These are phyloP conservation scores for Pythium sp. DNA, from an alignment of 352 stramenopile genomes.

Conservation along the genomic window DNA sequence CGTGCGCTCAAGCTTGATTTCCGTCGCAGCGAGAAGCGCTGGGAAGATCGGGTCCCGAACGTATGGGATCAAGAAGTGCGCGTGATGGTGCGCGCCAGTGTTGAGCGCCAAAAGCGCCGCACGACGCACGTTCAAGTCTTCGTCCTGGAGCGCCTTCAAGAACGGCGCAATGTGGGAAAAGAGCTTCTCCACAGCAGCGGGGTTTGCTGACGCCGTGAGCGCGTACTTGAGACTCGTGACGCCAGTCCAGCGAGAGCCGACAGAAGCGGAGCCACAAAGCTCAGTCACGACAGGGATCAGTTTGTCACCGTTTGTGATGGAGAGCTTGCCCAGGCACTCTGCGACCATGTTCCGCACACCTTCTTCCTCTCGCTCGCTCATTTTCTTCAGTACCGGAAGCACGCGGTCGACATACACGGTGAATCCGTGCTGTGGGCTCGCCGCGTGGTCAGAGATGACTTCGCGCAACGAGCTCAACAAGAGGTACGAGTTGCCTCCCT, in stretches of 20 bases:
- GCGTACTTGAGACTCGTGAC: constrained; percentile 93
- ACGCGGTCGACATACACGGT: constrained; percentile 83
- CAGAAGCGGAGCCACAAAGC: constrained; percentile 54
- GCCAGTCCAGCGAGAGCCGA: constrained; percentile 86
- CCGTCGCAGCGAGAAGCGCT: constrained; percentile 85
- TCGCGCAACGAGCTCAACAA: constrained; percentile 95
- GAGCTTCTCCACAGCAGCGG: constrained; percentile 38
- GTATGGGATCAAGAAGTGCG: constrained; percentile 69
- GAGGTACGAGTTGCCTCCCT: constrained; percentile 93
- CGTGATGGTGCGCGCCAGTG: constrained; percentile 94
- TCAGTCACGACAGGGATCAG: constrained; percentile 91
- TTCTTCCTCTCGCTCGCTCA: constrained; percentile 93
- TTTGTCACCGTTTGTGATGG: constrained; percentile 84
- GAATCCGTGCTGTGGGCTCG: constrained; percentile 73
- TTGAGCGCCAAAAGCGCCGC: constrained; percentile 95
- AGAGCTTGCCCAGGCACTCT: constrained; percentile 95
- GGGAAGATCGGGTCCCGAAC: constrained; percentile 90
- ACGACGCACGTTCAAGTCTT: constrained; percentile 94
- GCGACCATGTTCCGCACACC: constrained; percentile 97
- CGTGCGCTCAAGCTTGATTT: constrained; percentile 94
- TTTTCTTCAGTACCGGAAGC: constrained; percentile 91
- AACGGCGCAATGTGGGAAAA: constrained; percentile 87
- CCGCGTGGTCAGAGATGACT: constrained; percentile 89
- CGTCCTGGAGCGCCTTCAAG: constrained; percentile 91
- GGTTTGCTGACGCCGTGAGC: constrained; percentile 40